Evolutionary conservation across 2,329 filamentous ascomycete genomes (phyloP), one percentile per base, ranked within the genome.

Genomic region (Ophiostoma ulmi): DNA sequence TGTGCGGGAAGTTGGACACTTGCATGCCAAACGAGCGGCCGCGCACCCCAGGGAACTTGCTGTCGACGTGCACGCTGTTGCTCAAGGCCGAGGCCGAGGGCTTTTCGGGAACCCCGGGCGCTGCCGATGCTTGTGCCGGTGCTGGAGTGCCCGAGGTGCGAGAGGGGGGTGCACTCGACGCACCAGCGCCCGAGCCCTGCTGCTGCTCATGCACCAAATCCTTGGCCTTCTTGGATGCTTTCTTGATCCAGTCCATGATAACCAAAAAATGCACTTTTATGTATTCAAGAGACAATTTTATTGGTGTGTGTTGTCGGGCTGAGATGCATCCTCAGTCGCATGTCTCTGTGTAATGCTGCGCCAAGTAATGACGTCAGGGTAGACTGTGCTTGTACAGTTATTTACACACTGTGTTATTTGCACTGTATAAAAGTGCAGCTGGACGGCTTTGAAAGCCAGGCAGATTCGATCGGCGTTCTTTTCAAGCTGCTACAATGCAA

Each of bases 1-100:
- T 69, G 69, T 74, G 69, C 44, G 73, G 73, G 11, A 71, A 69
- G 65, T 74, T 74, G 63, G 73, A 74, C 65, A 63, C 31, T 69
- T 74, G 73, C 64, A 5, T 72, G 5, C 73, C 69, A 17, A 72
- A 71, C 41, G 36, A 3, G 1, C 70, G 71, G 5, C 72, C 64
- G 55, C 69, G 70, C 5, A 70, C 69, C 5, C 70, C 20, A 31
- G 70, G 58, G 48, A 69, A 70, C 48, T 71, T 68, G 68, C 66
- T 26, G 63, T 66, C 70, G 31, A 69, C 68, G 14, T 26, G 35
- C 31, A 72, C 67, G 14, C 68, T 63, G 0, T 39, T 52, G 1
- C 44, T 67, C 36, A 67, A 14, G 1, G 44, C n/a, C 10, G 65
- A 36, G 10, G 35, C 17, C 26, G n/a, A 22, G 17, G 58, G 65